phyloP scores from a whole-genome alignment of 768 basidiomycete genomes.

The Termitomyces sp. region DNA sequence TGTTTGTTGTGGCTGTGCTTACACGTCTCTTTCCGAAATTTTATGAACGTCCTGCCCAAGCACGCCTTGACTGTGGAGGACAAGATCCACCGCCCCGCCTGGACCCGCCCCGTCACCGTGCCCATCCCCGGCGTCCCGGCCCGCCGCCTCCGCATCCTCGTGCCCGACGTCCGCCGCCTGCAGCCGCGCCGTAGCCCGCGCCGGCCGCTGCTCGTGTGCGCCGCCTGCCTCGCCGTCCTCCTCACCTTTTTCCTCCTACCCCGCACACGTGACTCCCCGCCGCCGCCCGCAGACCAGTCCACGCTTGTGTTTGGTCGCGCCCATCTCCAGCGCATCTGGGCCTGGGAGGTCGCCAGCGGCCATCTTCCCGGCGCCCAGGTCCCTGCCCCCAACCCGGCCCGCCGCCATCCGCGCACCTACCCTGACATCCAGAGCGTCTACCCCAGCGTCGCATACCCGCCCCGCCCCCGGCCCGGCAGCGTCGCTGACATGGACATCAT shows the following conservation, averaged over 20 bases:
- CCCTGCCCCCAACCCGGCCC: slow-evolving; percentile 63
- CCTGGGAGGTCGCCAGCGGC: slow-evolving; percentile 88
- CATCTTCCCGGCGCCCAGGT: slow-evolving; percentile 80
- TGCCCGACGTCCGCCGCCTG: slow-evolving; percentile 48
- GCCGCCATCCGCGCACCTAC: slow-evolving; percentile 60
- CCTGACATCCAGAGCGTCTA: slow-evolving; percentile 57
- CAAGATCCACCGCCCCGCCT: slow-evolving; percentile 34
- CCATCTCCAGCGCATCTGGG: slow-evolving; percentile 83
- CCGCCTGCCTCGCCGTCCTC: slow-evolving; percentile 46
- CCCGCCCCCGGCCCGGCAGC: slow-evolving; percentile 74
- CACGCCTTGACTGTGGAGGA: slow-evolving; percentile 38
- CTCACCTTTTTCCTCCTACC: slow-evolving; percentile 42
- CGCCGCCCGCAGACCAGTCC: slow-evolving; percentile 34
- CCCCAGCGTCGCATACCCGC: slow-evolving; percentile 71
- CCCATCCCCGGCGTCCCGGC: slow-evolving; percentile 54
- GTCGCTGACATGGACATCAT: slow-evolving; percentile 87
- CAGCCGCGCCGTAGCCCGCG: slow-evolving; percentile 46
- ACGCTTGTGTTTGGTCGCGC: slow-evolving; percentile 67
- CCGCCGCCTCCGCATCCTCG: slow-evolving; percentile 51
- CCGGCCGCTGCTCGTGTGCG: slow-evolving; percentile 46
- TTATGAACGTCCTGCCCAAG: slow-evolving; percentile 32
- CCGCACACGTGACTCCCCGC: slow-evolving; percentile 33
- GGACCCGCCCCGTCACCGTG: slow-evolving; percentile 51
- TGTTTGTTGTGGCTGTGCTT: slow-evolving; percentile 14
- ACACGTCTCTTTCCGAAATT: slow-evolving; percentile 12